Evolutionary conservation across 768 basidiomycete genomes (phyloP), one percentile per base, ranked within the genome.

Genomic region (Pleurotus citrinopileatus): DNA sequence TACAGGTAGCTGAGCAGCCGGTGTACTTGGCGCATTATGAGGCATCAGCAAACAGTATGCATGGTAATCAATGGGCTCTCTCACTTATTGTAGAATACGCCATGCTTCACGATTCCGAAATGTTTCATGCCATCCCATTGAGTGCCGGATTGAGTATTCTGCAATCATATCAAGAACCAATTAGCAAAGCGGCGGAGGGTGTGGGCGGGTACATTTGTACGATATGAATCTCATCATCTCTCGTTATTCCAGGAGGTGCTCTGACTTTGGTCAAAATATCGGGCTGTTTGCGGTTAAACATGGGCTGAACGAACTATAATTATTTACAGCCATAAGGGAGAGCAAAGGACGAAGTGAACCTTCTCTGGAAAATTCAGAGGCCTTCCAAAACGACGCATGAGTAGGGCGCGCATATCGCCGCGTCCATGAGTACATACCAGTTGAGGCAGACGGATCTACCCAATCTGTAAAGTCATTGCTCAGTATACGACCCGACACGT

Each of bases 91-190:
- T 86, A 87, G 61, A 82, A 84, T 19, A 84, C 69, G 2, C 71
- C 72, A 57, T 85, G 77, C 13, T 79, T 74, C 0, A 65, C 44
- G 37, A 86, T 55, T 2, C 82, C 82, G 60, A 74, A 82, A 58
- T 87, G 84, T 55, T 78, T 73, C 62, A 86, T 53, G 6, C 85
- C 84, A 59, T 87, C 86, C 85, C 85, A 86, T 59, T 88, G 85
- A 3, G 83, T 76, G 7, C 85, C 83, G 0, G 84, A 84, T 68
- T 87, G 86, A 0, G 85, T 84, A 58, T 88, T 87, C 85, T 87
- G 48, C n/a, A 55, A 19, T 28, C 40, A 12, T 34, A 37, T 50
- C 22, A 12, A 7, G 7, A 13, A 40, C 38, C 38, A 40, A 19
- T 25, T 28, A 38, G 36, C 12, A 55, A 23, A 29, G 12, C 34